Base-by-base conservation (phyloP, 2,329 filamentous ascomycete species). In the Xylaria sp. region DNA sequence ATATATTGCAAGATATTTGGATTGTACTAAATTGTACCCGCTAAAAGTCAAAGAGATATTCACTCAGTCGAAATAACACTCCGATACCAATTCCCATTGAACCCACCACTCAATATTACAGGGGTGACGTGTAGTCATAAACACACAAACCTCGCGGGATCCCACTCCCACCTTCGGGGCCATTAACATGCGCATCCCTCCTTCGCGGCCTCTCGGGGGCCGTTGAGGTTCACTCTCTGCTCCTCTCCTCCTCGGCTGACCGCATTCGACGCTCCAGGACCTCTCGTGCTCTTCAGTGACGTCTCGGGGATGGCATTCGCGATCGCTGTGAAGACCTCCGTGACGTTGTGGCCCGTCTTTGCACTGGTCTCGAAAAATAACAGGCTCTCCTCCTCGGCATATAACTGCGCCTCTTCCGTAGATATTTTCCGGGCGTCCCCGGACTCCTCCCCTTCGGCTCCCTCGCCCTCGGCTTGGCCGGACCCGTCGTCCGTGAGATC, bases 341-440 rank as follows among this genome's bases (percentile, higher is more conserved):
- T 86, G 38, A 99, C 94, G 72, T 97, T 97, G 70, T 89, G 84
- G 21, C 94, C 94, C 3, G 91, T 94, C 86, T 99, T 99, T 44
- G 94, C 94, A 71, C 91, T 96, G 16, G 94, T 99, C 80, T 99
- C 94, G 72, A 97, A 97, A 78, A 99, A 99, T 61, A 99, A 74
- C 62, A 99, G 78, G 50, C 88, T 86, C 75, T 99, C 94, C 74
- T 97, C 93, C 64, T 97, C 92, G 7, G 94, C 94, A 74, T 97
- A 99, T 50, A 86, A 79, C 77, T 92, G 91, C 39, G 92, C 94
- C 76, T 97, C 92, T 61, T 91, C 88, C n/a, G 88, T 94, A 46
- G 89, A 86, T 29, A 99, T 86, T 76, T 96, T 96, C 65, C 94
- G 83, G 48, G 90, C 91, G 74, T 94, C 89, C 40, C 85, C 85